Evolutionary conservation across 192 early-diverging fungal genomes (phyloP), one percentile per base, ranked within the genome.

Genomic region (Chytriomyces hyalinus): DNA sequence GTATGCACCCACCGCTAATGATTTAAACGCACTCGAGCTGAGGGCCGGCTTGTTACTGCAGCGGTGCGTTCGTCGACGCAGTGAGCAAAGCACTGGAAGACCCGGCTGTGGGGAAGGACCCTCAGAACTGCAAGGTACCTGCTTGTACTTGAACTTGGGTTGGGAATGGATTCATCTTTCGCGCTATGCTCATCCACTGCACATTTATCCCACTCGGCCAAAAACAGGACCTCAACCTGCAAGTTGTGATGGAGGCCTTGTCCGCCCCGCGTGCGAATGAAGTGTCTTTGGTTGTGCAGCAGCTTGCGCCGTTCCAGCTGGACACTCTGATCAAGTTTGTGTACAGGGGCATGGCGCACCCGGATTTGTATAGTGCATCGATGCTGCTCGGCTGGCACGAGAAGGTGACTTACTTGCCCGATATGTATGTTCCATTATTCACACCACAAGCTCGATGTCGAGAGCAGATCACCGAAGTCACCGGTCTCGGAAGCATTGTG

Each of bases 331-430:
- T 96, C 82, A 97, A 95, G 83, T 98, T 96, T 83, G 85, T 98
- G 43, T 97, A 97, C 85, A 88, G 93, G 28, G 96, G 94, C 17
- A 87, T 98, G 91, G 92, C 91, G 6, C 84, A 84, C 22, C 97
- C 97, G 3, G 94, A 95, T 20, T 78, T 83, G 63, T 95, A 88
- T 74, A 96, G 95, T 75, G 92, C 94, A 62, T 90, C 90, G 13
- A 86, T 94, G 63, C 78, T 98, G 71, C 84, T 98, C 71, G 85
- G 87, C 72, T 98, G 96, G 96, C 97, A 98, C 76, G 96, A 98
- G 74, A 95, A 97, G 85, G 93, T 97, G 80, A 6, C 36, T 44
- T 0, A 45, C 13, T 43, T 60, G n/a, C 13, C n/a, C 8, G 62
- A 43, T 59, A 13, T 4, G 61, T 60, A 0, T 60, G 28, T 6